phyloP scores from a whole-genome alignment of 768 basidiomycete species.

The Leccinum disarticulatum region DNA sequence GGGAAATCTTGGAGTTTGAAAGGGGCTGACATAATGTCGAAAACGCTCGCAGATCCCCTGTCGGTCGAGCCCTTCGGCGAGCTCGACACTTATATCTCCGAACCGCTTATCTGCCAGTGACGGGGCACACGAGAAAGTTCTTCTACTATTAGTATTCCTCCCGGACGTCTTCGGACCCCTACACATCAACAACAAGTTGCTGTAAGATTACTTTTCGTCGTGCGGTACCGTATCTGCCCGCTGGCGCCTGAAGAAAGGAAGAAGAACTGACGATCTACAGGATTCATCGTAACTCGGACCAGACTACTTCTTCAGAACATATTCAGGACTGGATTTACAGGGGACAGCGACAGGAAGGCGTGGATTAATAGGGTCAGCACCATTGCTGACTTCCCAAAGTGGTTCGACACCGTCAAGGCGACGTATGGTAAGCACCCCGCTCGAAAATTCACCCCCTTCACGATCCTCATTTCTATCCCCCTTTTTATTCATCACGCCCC shows the following conservation, averaged over 20 bases:
- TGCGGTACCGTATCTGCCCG: conserved; percentile 41
- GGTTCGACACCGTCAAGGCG: conserved; percentile 50
- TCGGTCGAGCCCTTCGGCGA: conserved; percentile 42
- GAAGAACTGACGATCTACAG: conserved; percentile 29
- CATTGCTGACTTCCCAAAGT: conserved; percentile 49
- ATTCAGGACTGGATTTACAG: conserved; percentile 36
- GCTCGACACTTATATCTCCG: conserved; percentile 55
- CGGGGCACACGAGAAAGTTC: conserved; percentile 34
- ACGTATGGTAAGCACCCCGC: conserved; percentile 41
- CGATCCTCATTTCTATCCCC: too few species aligned
- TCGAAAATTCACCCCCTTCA: neutral
- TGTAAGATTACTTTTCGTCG: conserved; percentile 69
- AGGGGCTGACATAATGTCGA: conserved; percentile 24
- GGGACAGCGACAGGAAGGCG: conserved; percentile 28
- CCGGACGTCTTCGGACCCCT: conserved; percentile 57
- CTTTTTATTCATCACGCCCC: neutral
- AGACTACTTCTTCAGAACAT: conserved; percentile 59
- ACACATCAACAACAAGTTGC: conserved; percentile 50
- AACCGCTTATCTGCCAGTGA: conserved; percentile 38
- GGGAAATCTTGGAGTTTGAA: too few species aligned
- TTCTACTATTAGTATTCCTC: conserved; percentile 58
- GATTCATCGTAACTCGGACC: conserved; percentile 55
- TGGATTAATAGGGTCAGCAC: conserved; percentile 44
- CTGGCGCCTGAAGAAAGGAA: neutral
- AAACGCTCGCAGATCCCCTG: conserved; percentile 41